A percentile compares a stretch with the other conserved stretches of the same genome.
Conservation (phyloP, 257 asterid genomes). For the Scutellaria minor region DNA sequence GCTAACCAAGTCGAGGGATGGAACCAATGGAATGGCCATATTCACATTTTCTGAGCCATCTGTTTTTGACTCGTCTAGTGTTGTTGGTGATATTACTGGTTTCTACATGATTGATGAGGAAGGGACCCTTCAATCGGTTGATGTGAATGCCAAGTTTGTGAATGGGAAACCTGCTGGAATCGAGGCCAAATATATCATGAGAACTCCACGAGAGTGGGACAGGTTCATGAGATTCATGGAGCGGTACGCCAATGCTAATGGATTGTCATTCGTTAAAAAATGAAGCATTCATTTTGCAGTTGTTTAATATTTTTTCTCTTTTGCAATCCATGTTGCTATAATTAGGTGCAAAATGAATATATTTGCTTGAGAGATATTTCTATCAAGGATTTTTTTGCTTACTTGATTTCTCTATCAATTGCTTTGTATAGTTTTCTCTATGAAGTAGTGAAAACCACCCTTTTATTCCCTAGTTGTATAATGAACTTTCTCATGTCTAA, state of each 20-base stretch:
- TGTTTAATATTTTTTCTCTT: conserved; percentile 12
- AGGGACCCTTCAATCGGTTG: conserved; percentile 84
- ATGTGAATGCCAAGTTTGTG: conserved; percentile 82
- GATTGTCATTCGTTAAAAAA: conserved; percentile 71
- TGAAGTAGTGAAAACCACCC: conserved; percentile 7
- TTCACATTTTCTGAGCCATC: conserved; percentile 84
- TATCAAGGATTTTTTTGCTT: conserved; percentile 25
- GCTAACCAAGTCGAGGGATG: conserved; percentile 91
- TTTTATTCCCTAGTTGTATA: conserved; percentile 21
- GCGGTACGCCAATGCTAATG: conserved; percentile 77
- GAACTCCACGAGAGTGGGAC: conserved; percentile 88
- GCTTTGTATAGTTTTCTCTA: conserved; percentile 3
- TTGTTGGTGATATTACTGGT: conserved; percentile 92
- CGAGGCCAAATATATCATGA: conserved; percentile 88
- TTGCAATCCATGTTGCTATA: conserved; percentile 34
- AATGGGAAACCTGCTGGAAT: conserved; percentile 95
- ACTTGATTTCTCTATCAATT: conserved; percentile 11
- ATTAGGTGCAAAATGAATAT: conserved; percentile 35
- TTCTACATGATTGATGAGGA: conserved; percentile 96
- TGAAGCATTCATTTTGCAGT: conserved; percentile 43
- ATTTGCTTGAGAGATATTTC: conserved; percentile 35
- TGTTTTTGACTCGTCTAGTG: conserved; percentile 84
- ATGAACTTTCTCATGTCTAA: conserved; percentile 18
- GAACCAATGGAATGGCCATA: conserved; percentile 87
- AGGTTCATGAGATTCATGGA: conserved; percentile 99